Base-by-base conservation (phyloP, 2,329 filamentous ascomycete genomes). In the Phaeophleospora eucalypticola region DNA sequence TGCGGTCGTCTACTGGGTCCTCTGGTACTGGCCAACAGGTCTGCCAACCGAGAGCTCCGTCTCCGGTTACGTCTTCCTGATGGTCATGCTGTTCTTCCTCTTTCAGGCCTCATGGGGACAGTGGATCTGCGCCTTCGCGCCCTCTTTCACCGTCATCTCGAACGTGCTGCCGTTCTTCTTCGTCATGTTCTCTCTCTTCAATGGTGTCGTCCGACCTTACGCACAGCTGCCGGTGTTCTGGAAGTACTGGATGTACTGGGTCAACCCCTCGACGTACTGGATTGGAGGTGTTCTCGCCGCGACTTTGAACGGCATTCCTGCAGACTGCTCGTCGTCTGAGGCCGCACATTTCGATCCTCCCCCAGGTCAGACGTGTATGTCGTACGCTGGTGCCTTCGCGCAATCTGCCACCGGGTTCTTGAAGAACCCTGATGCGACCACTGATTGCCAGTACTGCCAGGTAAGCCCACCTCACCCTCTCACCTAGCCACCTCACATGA, bases 91-190 rank as follows among this genome's bases (percentile, higher is more conserved):
- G 0, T 89, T 89, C 70, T 88, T 82, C 71, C 66, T 90, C 6
- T 90, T 89, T 74, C 79, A 83, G 64, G 78, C 77, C 24, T 82
- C 75, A 56, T 90, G 83, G 86, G 88, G 85, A 16, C 87, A 89
- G 64, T 91, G 86, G 86, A 88, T 93, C 57, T 86, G 83, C 53
- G 87, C 88, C 0, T 89, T 89, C 65, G 85, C 87, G 0, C 86
- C 87, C 0, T 83, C 76, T 34, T 89, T 89, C 68, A 87, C 85
- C 0, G 84, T 89, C 53, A 88, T 90, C 54, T 81, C 81, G 36
- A 89, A 90, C 60, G 69, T 83, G 17, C 71, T 89, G 4, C 86
- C 86, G 1, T 89, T 90, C 72, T 88, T 90, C 76, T 86, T 90
- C 70, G 81, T 89, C 65, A 82, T 87, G 72, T 83, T 87, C 59